Conservation (phyloP, 2,329 filamentous ascomycete genomes). For the Camillea tinctor region DNA sequence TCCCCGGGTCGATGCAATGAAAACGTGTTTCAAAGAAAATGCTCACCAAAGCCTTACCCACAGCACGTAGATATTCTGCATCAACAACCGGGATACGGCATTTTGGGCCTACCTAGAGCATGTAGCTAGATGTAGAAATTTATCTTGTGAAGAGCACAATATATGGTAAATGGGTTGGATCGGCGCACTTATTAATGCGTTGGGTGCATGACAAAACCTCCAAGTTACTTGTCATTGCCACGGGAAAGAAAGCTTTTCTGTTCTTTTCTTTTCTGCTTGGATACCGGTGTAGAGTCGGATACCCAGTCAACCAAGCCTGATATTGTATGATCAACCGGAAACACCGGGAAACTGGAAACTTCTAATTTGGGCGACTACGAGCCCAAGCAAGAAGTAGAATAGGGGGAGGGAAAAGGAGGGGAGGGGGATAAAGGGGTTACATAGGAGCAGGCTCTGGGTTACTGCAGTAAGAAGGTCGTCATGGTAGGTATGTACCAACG, state of each 20-base stretch:
- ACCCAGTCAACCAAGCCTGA: background rate
- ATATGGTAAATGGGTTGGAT: background rate
- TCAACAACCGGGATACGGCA: background rate
- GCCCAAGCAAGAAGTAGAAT: background rate
- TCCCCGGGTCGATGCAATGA: background rate
- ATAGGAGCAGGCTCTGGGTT: background rate
- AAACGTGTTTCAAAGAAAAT: background rate
- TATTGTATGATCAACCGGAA: background rate
- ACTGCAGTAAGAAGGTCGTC: background rate
- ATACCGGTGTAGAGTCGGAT: background rate
- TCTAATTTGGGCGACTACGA: background rate
- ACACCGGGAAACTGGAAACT: background rate
- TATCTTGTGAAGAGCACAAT: background rate
- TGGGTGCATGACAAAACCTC: background rate
- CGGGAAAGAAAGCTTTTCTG: background rate
- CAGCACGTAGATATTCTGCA: background rate
- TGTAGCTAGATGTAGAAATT: background rate
- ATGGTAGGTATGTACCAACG: no score
- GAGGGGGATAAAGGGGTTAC: background rate
- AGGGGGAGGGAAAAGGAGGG: no score
- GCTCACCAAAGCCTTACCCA: background rate
- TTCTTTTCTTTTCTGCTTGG: no score
- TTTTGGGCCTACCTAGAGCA: background rate
- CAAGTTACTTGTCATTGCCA: background rate
- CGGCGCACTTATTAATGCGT: background rate